These are phyloP conservation scores for Cronartium ribicola DNA, from an alignment of 1,284 basidiomycete genomes.

Conservation along the genomic window DNA sequence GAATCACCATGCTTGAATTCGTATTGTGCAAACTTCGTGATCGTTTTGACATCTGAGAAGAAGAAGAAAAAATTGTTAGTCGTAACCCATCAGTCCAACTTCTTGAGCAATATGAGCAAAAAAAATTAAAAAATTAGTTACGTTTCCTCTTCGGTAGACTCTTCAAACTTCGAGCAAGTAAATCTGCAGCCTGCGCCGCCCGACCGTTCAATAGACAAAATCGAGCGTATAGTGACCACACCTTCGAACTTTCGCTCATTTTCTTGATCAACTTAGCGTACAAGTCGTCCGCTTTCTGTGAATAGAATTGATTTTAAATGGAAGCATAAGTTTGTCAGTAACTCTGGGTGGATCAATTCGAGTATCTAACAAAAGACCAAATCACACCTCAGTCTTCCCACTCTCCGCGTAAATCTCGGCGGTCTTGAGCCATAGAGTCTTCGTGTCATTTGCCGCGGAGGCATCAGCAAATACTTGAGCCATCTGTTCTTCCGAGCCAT, in stretches of 20 bases:
- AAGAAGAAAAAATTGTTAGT: slow-evolving; percentile 4
- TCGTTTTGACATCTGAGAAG: slow-evolving; percentile 78
- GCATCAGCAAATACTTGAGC: slow-evolving; percentile 85
- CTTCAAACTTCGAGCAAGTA: slow-evolving; percentile 69
- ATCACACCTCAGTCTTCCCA: slow-evolving; percentile 67
- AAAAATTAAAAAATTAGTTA: slow-evolving; percentile 55
- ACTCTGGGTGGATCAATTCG: background rate
- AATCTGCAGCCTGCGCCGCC: slow-evolving; percentile 3
- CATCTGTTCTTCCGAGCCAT: slow-evolving; percentile 75
- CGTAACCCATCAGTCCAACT: background rate
- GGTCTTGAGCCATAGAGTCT: slow-evolving; percentile 78
- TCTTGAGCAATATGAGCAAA: background rate
- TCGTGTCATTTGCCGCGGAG: slow-evolving; percentile 80
- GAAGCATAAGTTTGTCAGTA: too few relatives aligned
- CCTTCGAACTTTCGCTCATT: slow-evolving; percentile 29
- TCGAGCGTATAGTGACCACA: slow-evolving; percentile 30
- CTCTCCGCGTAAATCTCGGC: slow-evolving; percentile 78
- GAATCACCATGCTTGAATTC: slow-evolving; percentile 93
- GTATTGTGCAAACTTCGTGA: slow-evolving; percentile 86
- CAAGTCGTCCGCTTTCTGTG: slow-evolving; percentile 38
- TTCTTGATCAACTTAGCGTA: slow-evolving; percentile 34
- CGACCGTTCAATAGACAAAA: slow-evolving; percentile 34
- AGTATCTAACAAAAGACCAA: background rate
- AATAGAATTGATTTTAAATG: background rate
- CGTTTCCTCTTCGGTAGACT: slow-evolving; percentile 92